Percentiles rank a stretch among this genome's conserved stretches.
These are phyloP conservation scores for Fraxinus quadrangulata DNA, from an alignment of 257 asterid species.

Conservation along the genomic window DNA sequence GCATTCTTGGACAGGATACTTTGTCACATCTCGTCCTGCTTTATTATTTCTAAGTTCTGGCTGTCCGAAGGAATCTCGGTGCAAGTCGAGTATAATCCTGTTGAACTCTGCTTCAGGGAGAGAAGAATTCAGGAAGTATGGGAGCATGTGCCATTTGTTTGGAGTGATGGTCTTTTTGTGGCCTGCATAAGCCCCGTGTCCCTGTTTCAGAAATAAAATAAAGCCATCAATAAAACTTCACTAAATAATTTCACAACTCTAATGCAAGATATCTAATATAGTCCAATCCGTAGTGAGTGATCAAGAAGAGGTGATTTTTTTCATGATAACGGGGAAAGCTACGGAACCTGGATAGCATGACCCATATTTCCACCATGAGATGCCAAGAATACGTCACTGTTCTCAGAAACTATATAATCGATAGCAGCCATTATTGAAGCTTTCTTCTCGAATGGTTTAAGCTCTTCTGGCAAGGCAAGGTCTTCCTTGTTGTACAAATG, in stretches of 20 bases:
- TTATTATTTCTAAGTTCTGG: constrained; percentile 67
- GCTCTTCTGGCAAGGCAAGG: constrained; percentile 77
- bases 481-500: constrained; percentile 87
- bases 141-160: constrained; percentile 88
- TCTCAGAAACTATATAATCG: constrained; percentile 80
- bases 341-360: constrained; percentile 80
- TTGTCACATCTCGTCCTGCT: constrained; percentile 75
- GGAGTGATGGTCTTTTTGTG: constrained; percentile 94
- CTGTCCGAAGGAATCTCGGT: constrained; percentile 78
- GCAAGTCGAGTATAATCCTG: constrained; percentile 58
- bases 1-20: constrained; percentile 85
- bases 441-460: constrained; percentile 67
- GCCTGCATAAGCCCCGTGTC: constrained; percentile 89
- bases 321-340: no score
- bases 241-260: no score
- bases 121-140: constrained; percentile 66
- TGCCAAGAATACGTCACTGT: constrained; percentile 94
- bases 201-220: constrained; percentile 46
- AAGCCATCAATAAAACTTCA: background rate
- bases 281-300: no score
- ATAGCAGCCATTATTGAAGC: constrained; percentile 87
- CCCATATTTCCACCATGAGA: constrained; percentile 99
- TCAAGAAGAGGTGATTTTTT: background rate
- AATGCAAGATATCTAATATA: no score
- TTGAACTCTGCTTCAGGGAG: constrained; percentile 65